A percentile compares a stretch with the other conserved stretches of the same genome.
Conservation (phyloP, 768 basidiomycete species). For the Tubosaeta sp. region DNA sequence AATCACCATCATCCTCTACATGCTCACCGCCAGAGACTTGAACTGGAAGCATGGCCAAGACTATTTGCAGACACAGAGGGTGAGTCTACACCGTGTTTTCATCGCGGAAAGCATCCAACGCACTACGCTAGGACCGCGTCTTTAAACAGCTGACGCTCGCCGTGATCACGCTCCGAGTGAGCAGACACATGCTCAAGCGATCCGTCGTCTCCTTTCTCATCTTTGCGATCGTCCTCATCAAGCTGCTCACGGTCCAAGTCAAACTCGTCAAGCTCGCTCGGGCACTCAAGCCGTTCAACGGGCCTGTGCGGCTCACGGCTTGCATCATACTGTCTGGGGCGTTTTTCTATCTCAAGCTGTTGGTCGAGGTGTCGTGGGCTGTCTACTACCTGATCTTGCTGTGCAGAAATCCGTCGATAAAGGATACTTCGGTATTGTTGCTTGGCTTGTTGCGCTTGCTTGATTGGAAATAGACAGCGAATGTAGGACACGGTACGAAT, state of each 20-base stretch:
- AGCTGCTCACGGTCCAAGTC: constrained; percentile 26
- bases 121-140: constrained; percentile 14
- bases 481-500: background rate
- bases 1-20: constrained; percentile 13
- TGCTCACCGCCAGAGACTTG: constrained; percentile 20
- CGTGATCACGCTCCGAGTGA: constrained; percentile 26
- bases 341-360: constrained; percentile 27
- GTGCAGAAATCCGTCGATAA: constrained; percentile 26
- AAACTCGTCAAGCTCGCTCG: constrained; percentile 28
- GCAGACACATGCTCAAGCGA: constrained; percentile 27
- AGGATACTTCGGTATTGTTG: constrained; percentile 19
- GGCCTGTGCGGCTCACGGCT: constrained; percentile 22
- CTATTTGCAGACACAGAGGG: constrained; percentile 19
- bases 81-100: constrained; percentile 1
- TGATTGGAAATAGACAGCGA: constrained; percentile 26
- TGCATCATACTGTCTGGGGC: constrained; percentile 22
- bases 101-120: background rate
- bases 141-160: constrained; percentile 23
- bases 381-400: constrained; percentile 25
- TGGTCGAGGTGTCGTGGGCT: constrained; percentile 26
- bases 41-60: constrained; percentile 15
- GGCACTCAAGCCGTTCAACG: constrained; percentile 22
- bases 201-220: constrained; percentile 28
- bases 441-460: constrained; percentile 24
- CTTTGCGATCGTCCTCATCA: constrained; percentile 29